Conservation (phyloP, 139 green algal species). For the Closterium sp. region DNA sequence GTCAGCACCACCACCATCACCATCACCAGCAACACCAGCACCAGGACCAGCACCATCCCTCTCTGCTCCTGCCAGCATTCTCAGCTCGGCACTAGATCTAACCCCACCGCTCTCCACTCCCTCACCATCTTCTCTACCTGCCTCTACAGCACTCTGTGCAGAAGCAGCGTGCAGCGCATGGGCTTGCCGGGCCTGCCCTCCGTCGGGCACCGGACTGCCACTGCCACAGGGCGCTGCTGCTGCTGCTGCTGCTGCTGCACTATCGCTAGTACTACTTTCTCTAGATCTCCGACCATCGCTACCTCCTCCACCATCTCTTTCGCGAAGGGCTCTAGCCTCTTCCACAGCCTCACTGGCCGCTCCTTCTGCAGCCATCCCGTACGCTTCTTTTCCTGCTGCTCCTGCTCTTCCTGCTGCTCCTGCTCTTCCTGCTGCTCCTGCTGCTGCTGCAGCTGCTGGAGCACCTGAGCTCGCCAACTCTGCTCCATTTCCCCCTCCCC, state of each 20-base stretch:
- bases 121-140: not conserved
- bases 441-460: not conserved
- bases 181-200: too few relatives aligned
- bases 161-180: not conserved
- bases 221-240: too few relatives aligned
- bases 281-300: not conserved
- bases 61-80: not conserved
- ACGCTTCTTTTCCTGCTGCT: not conserved
- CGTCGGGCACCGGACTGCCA: too few relatives aligned
- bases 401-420: not conserved
- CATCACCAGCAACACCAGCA: not conserved
- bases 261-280: not conserved
- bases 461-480: not conserved
- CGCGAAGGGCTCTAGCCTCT: not conserved
- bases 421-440: not conserved
- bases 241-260: too few relatives aligned
- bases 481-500: not conserved
- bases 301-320: not conserved
- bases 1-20: not conserved
- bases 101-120: not conserved
- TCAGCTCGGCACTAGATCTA: not conserved
- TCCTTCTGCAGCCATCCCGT: not conserved
- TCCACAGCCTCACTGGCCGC: too few relatives aligned
- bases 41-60: not conserved
- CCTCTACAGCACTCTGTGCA: not conserved